phyloP scores from a whole-genome alignment of 73 alveolate species.

The Blepharisma japonicum region DNA sequence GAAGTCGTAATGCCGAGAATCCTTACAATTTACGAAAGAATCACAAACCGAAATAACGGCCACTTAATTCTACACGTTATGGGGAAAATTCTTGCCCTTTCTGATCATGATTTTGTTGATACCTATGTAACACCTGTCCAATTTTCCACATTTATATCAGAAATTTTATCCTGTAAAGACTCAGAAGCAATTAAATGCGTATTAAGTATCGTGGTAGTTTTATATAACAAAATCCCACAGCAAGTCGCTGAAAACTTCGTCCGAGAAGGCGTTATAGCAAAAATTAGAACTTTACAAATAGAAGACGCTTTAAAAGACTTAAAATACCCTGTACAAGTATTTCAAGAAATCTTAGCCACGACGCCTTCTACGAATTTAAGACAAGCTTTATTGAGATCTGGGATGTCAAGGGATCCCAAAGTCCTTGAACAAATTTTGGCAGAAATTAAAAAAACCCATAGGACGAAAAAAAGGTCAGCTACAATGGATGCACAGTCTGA shows the following conservation, averaged over 20 bases:
- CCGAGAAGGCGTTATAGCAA: not conserved
- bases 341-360: not conserved
- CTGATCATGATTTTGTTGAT: not conserved
- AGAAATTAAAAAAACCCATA: not conserved
- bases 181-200: not conserved
- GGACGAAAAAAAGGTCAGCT: too few species aligned
- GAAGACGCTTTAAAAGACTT: not conserved
- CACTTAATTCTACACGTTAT: not conserved
- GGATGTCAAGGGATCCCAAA: not conserved
- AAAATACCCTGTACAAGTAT: not conserved
- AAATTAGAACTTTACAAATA: not conserved
- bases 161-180: conserved; percentile 1
- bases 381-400: not conserved
- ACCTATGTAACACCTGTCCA: not conserved
- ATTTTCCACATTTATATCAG: conserved; percentile 11
- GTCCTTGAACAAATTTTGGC: not conserved
- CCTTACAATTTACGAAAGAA: conserved; percentile 1
- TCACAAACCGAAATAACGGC: not conserved
- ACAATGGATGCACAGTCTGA: too few species aligned
- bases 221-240: conserved; percentile 14
- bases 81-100: conserved; percentile 1
- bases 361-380: not conserved
- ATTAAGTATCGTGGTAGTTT: not conserved
- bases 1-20: conserved; percentile 11
- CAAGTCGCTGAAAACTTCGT: conserved; percentile 1